phyloP scores from a whole-genome alignment of 2,329 filamentous ascomycete species.

The Cladobotryum mycophilum region DNA sequence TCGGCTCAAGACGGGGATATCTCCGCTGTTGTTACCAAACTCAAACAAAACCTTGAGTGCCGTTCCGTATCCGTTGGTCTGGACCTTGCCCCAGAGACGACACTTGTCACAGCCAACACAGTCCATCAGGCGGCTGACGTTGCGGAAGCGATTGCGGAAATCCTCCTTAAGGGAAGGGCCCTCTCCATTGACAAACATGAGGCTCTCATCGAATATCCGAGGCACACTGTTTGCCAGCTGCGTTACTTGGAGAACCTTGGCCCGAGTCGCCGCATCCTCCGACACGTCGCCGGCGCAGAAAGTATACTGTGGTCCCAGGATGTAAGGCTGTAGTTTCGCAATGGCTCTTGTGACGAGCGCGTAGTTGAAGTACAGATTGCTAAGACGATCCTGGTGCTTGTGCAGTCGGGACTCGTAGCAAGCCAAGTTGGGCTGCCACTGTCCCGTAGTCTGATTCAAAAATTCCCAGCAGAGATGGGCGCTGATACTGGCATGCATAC shows the following conservation, averaged over 20 bases:
- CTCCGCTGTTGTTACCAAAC: slow-evolving; percentile 64
- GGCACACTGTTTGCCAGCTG: slow-evolving; percentile 61
- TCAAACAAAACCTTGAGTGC: slow-evolving; percentile 96
- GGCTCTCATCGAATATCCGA: slow-evolving; percentile 85
- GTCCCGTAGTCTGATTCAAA: slow-evolving; percentile 86
- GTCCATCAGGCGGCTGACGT: slow-evolving; percentile 95
- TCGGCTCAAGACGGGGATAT: slow-evolving; percentile 66
- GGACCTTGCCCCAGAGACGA: slow-evolving; percentile 93
- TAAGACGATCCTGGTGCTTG: slow-evolving; percentile 79
- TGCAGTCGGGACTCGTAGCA: slow-evolving; percentile 89
- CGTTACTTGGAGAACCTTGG: slow-evolving; percentile 73
- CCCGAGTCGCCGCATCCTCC: slow-evolving; percentile 73
- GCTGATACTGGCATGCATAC: slow-evolving; percentile 97
- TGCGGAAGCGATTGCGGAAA: slow-evolving; percentile 94
- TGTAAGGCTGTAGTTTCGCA: slow-evolving; percentile 78
- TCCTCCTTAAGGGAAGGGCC: slow-evolving; percentile 84
- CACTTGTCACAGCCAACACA: slow-evolving; percentile 99
- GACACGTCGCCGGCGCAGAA: slow-evolving; percentile 83
- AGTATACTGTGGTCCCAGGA: slow-evolving; percentile 64
- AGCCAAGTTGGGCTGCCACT: slow-evolving; percentile 83
- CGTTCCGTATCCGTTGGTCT: slow-evolving; percentile 90
- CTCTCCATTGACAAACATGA: slow-evolving; percentile 84
- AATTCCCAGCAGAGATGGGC: slow-evolving; percentile 95
- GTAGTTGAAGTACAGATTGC: slow-evolving; percentile 99
- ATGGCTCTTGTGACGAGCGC: slow-evolving; percentile 88